A percentile compares a stretch with the other conserved stretches of the same genome.
phyloP scores from a whole-genome alignment of 2,329 filamentous ascomycete genomes.

The Stagonosporopsis vannaccii region DNA sequence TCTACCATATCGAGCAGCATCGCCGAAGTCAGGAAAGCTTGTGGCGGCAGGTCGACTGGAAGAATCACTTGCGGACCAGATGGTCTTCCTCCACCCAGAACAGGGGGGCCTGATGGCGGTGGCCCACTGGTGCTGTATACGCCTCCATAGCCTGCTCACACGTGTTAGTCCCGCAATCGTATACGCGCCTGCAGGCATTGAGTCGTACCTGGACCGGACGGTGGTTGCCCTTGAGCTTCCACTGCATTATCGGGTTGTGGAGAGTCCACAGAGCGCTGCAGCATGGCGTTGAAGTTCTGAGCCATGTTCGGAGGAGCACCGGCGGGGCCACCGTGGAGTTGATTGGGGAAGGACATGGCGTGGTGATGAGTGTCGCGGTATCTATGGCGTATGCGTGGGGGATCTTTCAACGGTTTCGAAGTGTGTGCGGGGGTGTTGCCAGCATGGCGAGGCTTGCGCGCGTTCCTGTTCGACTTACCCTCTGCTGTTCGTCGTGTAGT shows the following conservation, averaged over 20 bases:
- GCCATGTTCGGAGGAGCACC: constrained; percentile 40
- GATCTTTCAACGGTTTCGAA: constrained; percentile 30
- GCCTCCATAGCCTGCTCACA: constrained; percentile 41
- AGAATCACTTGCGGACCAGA: constrained; percentile 35
- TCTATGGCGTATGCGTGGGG: constrained; percentile 8
- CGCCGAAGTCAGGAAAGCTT: constrained; percentile 98
- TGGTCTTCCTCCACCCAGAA: constrained; percentile 39
- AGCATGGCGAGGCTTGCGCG: constrained; percentile 42
- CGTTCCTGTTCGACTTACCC: constrained; percentile 27
- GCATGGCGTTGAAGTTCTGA: constrained; percentile 47
- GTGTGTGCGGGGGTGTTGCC: constrained; percentile 25
- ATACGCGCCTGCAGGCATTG: constrained; percentile 1
- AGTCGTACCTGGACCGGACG: constrained; percentile 37
- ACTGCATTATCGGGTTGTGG: constrained; percentile 33
- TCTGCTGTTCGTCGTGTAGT: constrained; percentile 11
- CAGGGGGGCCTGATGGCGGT: constrained; percentile 58
- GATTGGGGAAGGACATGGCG: constrained; percentile 39
- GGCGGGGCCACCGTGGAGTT: constrained; percentile 42
- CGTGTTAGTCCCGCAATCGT: constrained; percentile 22
- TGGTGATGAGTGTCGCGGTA: constrained; percentile 4
- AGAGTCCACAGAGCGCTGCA: constrained; percentile 46
- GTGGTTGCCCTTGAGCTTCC: constrained; percentile 35
- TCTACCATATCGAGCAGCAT: constrained; percentile 96
- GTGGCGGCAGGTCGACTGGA: constrained; percentile 69
- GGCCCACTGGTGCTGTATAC: constrained; percentile 51